Percentiles rank a stretch among this genome's conserved stretches.
These are phyloP conservation scores for Kazachstania taianensis DNA, from an alignment of 805 yeast species.

Conservation along the genomic window DNA sequence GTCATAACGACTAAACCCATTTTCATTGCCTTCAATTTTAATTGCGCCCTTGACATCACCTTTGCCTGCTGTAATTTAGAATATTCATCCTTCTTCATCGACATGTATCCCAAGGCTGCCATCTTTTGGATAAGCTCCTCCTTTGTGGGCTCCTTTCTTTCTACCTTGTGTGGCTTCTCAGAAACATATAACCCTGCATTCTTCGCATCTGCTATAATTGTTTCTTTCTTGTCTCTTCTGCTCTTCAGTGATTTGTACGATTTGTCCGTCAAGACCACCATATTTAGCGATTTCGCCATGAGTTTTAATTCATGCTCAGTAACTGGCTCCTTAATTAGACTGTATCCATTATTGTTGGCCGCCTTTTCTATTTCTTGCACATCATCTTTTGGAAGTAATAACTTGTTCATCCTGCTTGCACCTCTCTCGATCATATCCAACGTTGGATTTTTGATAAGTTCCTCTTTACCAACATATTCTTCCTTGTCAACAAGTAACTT, in stretches of 20 bases:
- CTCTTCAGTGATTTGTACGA: constrained; percentile 9
- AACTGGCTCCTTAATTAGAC: background rate
- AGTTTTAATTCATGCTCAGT: constrained; percentile 2
- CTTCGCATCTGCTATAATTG: background rate
- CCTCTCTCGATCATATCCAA: constrained; percentile 6
- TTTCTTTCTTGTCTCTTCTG: background rate
- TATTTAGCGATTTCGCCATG: constrained; percentile 11
- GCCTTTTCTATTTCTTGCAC: background rate
- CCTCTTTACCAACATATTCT: background rate
- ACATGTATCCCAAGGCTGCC: background rate
- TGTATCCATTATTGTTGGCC: background rate
- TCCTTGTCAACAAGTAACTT: constrained; percentile 1
- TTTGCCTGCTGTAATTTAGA: background rate
- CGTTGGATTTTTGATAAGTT: constrained; percentile 6
- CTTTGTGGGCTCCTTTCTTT: background rate
- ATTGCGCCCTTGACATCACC: constrained; percentile 1
- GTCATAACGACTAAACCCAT: constrained; percentile 1
- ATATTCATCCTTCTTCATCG: constrained; percentile 2
- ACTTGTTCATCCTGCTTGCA: background rate
- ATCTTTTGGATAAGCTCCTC: constrained; percentile 22
- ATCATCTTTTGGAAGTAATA: background rate
- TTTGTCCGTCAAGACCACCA: constrained; percentile 8
- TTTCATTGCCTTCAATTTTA: background rate
- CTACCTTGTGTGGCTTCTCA: background rate
- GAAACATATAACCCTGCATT: background rate